Conservation (phyloP, 352 stramenopile genomes). For the Halophytophthora batemanensis region DNA sequence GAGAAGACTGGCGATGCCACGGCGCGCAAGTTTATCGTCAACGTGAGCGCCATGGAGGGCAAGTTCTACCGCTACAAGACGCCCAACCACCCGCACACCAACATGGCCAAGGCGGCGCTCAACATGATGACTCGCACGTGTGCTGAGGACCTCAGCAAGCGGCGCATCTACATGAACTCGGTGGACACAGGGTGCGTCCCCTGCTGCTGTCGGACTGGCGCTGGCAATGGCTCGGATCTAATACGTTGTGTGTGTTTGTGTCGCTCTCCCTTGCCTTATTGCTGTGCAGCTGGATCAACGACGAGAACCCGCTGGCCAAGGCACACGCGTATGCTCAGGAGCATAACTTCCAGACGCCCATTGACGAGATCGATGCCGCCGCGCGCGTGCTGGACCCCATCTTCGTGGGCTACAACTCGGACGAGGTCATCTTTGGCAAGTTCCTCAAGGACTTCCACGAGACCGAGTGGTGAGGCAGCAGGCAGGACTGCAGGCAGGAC, state of each 20-base stretch:
- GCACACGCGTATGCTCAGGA: slow-evolving; percentile 88
- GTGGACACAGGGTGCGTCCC: slow-evolving; percentile 94
- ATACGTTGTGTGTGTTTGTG: not conserved
- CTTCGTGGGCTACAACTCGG: slow-evolving; percentile 84
- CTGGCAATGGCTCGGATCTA: not conserved
- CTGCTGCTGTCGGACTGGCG: not conserved
- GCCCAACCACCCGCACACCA: slow-evolving; percentile 96
- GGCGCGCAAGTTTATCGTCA: slow-evolving; percentile 94
- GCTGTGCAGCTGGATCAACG: slow-evolving; percentile 93
- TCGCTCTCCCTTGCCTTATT: slow-evolving; percentile 4
- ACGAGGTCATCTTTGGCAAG: slow-evolving; percentile 67
- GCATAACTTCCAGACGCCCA: slow-evolving; percentile 96
- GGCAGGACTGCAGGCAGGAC: no score
- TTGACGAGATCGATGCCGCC: slow-evolving; percentile 96
- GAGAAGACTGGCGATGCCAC: slow-evolving; percentile 37
- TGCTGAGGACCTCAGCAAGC: slow-evolving; percentile 92
- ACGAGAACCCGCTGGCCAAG: slow-evolving; percentile 95
- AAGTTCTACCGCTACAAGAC: slow-evolving; percentile 99
- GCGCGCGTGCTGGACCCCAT: slow-evolving; percentile 95
- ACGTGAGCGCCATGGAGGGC: slow-evolving; percentile 97
- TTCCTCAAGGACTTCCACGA: slow-evolving; percentile 91
- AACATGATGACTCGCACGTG: slow-evolving; percentile 99
- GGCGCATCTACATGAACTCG: slow-evolving; percentile 96
- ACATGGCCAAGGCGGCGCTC: slow-evolving; percentile 97
- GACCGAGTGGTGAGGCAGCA: slow-evolving; percentile 77